Percentiles rank a stretch among this genome's conserved stretches.
phyloP scores from a whole-genome alignment of 2,329 filamentous ascomycete genomes.

The Pestalotiopsis sp. region DNA sequence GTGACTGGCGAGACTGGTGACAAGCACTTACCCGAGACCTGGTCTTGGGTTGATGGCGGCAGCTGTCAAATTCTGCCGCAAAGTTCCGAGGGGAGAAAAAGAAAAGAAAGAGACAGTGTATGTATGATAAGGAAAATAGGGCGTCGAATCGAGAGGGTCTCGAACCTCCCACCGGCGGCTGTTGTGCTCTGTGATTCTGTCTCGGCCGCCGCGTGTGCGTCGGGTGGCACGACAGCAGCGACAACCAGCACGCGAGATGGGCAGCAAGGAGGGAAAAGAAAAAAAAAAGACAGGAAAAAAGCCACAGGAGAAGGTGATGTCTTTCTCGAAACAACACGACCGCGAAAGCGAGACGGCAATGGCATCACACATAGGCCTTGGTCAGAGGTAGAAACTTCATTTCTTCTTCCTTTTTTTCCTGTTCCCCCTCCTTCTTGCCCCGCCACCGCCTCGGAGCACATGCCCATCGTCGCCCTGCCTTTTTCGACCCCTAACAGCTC shows the following conservation, averaged over 20 bases:
- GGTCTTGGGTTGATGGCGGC: constrained; percentile 5
- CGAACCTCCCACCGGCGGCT: neutral
- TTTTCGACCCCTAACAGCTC: neutral
- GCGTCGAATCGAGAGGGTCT: neutral
- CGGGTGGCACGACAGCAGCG: neutral
- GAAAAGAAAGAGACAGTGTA: neutral
- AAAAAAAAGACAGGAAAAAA: neutral
- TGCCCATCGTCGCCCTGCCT: neutral
- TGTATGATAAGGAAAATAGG: neutral
- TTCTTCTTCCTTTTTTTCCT: neutral
- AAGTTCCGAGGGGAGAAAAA: neutral
- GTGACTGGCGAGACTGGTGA: neutral
- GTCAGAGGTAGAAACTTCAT: neutral
- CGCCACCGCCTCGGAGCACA: neutral
- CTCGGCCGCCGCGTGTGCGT: neutral
- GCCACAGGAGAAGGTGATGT: neutral
- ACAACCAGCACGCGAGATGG: too few species aligned
- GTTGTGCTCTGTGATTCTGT: neutral
- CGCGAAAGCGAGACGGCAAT: neutral
- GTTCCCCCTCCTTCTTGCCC: neutral
- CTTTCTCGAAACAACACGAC: neutral
- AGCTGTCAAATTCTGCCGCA: constrained; percentile 3
- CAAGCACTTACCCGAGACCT: neutral
- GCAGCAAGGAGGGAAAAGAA: neutral
- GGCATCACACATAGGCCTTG: neutral